Percentiles rank a stretch among this genome's conserved stretches.
phyloP scores from a whole-genome alignment of 805 yeast species.

The Barnettozyma salicaria region DNA sequence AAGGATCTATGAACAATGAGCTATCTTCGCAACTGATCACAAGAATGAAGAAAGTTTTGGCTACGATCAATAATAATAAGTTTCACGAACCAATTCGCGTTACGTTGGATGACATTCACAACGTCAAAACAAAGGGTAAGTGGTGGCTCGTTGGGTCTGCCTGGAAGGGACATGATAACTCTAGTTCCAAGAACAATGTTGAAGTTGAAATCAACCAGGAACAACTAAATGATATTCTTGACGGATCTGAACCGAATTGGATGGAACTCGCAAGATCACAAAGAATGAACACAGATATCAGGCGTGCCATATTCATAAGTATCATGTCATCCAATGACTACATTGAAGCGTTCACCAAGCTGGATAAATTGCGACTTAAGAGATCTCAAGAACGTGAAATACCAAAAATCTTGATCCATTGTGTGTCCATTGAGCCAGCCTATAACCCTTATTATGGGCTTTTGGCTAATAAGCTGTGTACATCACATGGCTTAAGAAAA shows the following conservation, averaged over 20 bases:
- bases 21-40: conserved; percentile 45
- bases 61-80: conserved; percentile 41
- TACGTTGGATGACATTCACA: conserved; percentile 71
- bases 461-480: conserved; percentile 71
- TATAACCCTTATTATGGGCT: conserved; percentile 89
- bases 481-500: conserved; percentile 67
- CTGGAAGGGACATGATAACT: conserved; percentile 74
- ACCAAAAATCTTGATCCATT: conserved; percentile 78
- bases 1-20: conserved; percentile 38
- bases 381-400: conserved; percentile 80
- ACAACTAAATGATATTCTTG: conserved; percentile 17
- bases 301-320: conserved; percentile 89
- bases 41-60: conserved; percentile 59
- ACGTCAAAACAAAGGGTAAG: conserved; percentile 76
- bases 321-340: conserved; percentile 94
- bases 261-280: conserved; percentile 76
- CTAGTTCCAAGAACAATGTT: conserved; percentile 12
- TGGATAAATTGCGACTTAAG: conserved; percentile 75
- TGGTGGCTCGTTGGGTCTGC: conserved; percentile 99
- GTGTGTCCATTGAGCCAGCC: conserved; percentile 73
- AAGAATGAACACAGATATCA: conserved; percentile 91
- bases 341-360: conserved; percentile 75
- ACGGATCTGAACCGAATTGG: conserved; percentile 64
- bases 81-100: conserved; percentile 77
- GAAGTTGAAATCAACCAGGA: conserved; percentile 22